Evolutionary conservation across 148 eudicot genomes (phyloP).

Genomic region (Salicornia ramosissima): DNA sequence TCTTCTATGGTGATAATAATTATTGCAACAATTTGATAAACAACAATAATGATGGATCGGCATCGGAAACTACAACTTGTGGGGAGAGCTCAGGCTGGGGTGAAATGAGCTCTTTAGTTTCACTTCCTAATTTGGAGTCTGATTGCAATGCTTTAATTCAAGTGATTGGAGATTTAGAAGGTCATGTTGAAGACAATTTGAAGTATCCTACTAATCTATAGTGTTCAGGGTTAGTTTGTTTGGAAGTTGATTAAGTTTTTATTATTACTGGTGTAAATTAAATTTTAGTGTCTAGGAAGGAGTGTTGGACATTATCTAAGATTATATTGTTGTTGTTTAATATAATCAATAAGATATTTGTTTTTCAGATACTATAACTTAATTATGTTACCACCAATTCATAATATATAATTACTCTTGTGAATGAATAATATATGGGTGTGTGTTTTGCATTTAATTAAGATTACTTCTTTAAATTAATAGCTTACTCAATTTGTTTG

Average conservation of each 20-base stretch:
- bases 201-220: conserved; percentile 16
- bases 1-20: conserved; percentile 38
- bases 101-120: conserved; percentile 39
- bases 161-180: conserved; percentile 24
- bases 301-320: conserved; percentile 4
- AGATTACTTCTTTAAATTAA: no score
- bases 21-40: conserved; percentile 16
- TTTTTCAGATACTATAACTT: not conserved
- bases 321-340: no score
- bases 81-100: conserved; percentile 34
- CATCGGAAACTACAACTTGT: conserved; percentile 21
- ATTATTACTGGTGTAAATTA: conserved; percentile 23
- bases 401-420: not conserved
- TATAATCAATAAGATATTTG: no score
- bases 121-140: conserved; percentile 26
- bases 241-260: not conserved
- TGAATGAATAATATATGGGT: not conserved
- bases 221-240: conserved; percentile 3
- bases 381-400: no score
- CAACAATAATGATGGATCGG: conserved; percentile 14
- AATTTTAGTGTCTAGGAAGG: conserved; percentile 3
- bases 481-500: no score
- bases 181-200: conserved; percentile 25
- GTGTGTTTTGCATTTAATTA: not conserved
- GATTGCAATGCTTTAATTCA: conserved; percentile 17